phyloP scores from a whole-genome alignment of 1,139 yeast species.

The Lodderomyces margitis region DNA sequence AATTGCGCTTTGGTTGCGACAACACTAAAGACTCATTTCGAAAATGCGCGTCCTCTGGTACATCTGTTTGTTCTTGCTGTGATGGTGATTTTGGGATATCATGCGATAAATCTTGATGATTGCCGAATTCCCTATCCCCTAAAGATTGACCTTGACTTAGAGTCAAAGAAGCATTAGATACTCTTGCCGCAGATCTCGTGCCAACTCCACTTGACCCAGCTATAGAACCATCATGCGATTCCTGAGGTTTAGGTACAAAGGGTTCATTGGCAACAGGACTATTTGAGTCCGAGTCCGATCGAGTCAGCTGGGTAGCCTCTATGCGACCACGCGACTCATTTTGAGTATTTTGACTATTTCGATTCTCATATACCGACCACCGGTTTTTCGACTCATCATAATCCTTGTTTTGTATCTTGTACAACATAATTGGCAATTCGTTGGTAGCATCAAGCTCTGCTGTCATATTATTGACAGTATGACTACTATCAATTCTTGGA shows the following conservation, averaged over 20 bases:
- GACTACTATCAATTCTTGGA: conserved; percentile 2
- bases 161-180: neutral
- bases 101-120: neutral
- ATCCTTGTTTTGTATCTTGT: conserved; percentile 29
- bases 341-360: conserved; percentile 8
- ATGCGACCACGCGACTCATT: neutral
- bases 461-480: conserved; percentile 18
- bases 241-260: neutral
- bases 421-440: conserved; percentile 30
- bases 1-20: conserved; percentile 11
- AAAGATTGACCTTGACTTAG: neutral
- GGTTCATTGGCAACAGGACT: neutral
- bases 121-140: neutral
- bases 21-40: conserved; percentile 7
- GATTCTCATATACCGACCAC: conserved; percentile 29
- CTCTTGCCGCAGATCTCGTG: neutral
- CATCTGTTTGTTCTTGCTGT: neutral
- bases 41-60: neutral
- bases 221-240: neutral
- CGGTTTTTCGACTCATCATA: conserved; percentile 23
- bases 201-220: neutral
- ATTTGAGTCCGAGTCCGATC: neutral
- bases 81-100: neutral
- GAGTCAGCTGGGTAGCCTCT: neutral
- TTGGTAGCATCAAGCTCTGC: conserved; percentile 29